Base-by-base conservation (phyloP, 345 rosid genomes). In the Cardamine resedifolia region DNA sequence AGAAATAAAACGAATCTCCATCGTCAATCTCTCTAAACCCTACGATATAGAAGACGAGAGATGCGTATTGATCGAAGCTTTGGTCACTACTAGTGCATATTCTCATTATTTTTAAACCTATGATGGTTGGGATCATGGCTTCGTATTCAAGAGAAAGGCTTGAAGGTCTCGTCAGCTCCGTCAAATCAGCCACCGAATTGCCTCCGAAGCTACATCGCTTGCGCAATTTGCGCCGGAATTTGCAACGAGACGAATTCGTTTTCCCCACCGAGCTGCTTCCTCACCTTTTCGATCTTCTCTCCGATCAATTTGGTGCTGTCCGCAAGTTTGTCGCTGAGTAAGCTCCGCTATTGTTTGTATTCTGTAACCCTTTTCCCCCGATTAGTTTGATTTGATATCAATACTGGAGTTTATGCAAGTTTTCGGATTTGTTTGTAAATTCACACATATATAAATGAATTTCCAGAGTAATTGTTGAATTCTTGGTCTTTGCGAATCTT, bases 311-410 rank as follows among this genome's bases (percentile, higher is more conserved):
- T 75, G 83, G 82, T 63, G 90, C 89, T 53, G 96, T 85, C 64
- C 98, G 98, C 85, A 89, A 86, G 70, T 74, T 87, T 70, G 90
- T 86, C 68, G 72, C 84, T 38, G 86, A 85, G 98, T 90, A 77
- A 60, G 90, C 58, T 75, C 72, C 74, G 64, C 14, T 68, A 2
- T 39, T 31, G 50, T 55, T n/a, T n/a, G n/a, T n/a, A 57, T 5
- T 57, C 7, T 63, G 53, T 38, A 33, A 18, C 4, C 20, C n/a
- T 10, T 62, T 31, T 24, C 1, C 36, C 64, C 26, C 14, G 1
- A 18, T 57, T 57, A 10, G 26, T 19, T 57, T 19, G 21, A 33
- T 33, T 31, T 57, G 47, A 44, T 63, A 20, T 41, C 52, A 50
- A 2, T 65, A 3, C 62, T 31, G 10, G 23, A 47, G 4, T 15